phyloP scores from a whole-genome alignment of 495 filamentous ascomycete species.

The Xeromyces bisporus region DNA sequence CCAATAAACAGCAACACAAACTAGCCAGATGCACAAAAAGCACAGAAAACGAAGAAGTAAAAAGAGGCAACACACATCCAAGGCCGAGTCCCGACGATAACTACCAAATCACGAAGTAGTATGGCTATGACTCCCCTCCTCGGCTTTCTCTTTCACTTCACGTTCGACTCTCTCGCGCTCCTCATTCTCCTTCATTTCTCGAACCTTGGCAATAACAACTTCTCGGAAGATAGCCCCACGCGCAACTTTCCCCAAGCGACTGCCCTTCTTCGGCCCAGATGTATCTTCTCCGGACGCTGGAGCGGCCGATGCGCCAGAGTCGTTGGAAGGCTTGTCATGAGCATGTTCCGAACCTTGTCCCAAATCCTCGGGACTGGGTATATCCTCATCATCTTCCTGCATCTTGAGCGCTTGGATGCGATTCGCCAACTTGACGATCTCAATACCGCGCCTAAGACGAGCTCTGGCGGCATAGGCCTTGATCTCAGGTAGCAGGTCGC shows the following conservation, averaged over 20 bases:
- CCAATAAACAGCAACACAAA: too few relatives aligned
- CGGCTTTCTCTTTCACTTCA: constrained; percentile 28
- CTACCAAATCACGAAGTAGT: constrained; percentile 6
- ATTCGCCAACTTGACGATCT: constrained; percentile 91
- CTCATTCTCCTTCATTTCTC: constrained; percentile 79
- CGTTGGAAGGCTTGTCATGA: constrained; percentile 10
- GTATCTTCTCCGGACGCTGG: constrained; percentile 8
- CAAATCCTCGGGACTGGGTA: constrained; percentile 39
- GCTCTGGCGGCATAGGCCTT: constrained; percentile 83
- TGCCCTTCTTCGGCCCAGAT: constrained; percentile 32
- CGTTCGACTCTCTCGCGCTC: constrained; percentile 50
- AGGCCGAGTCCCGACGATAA: too few relatives aligned
- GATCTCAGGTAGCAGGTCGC: constrained; percentile 95
- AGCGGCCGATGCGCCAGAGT: constrained; percentile 6
- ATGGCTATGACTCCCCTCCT: constrained; percentile 11
- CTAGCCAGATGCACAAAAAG: too few relatives aligned
- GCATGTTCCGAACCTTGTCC: constrained; percentile 13
- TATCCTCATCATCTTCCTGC: constrained; percentile 74
- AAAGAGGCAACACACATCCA: too few relatives aligned
- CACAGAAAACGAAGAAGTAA: too few relatives aligned
- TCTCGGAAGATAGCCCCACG: constrained; percentile 90
- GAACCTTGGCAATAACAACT: constrained; percentile 91
- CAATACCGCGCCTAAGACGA: constrained; percentile 82
- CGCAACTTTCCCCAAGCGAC: constrained; percentile 56
- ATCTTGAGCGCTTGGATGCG: constrained; percentile 94